Conservation (phyloP, 2,329 filamentous ascomycete species). For the Aspergillus eucalypticola region DNA sequence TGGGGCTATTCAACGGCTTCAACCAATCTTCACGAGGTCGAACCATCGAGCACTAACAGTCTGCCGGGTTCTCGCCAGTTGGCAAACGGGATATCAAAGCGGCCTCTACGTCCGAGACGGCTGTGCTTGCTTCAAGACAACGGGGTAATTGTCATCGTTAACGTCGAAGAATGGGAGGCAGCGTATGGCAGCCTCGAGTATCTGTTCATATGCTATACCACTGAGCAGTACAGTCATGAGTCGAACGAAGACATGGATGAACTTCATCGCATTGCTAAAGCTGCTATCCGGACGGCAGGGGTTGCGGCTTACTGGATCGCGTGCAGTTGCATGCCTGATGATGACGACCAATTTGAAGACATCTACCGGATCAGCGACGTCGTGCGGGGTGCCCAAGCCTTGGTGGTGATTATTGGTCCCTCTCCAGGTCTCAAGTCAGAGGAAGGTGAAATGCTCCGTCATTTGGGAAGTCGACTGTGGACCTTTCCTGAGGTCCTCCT, state of each 20-base stretch:
- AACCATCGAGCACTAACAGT: background rate
- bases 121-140: too few relatives aligned
- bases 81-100: too few relatives aligned
- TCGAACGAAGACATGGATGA: background rate
- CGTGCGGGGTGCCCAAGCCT: too few relatives aligned
- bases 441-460: constrained; percentile 29
- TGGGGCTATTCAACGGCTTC: background rate
- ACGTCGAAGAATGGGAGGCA: background rate
- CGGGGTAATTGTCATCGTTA: too few relatives aligned
- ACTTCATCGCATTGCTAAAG: background rate
- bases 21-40: background rate
- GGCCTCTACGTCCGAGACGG: too few relatives aligned
- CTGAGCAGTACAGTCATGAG: background rate
- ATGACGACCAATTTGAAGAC: too few relatives aligned
- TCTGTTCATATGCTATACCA: background rate
- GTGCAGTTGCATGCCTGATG: too few relatives aligned
- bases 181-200: background rate
- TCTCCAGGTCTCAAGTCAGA: too few relatives aligned
- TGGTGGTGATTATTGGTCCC: too few relatives aligned
- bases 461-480: constrained; percentile 51
- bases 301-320: background rate
- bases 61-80: too few relatives aligned
- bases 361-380: too few relatives aligned
- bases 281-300: background rate
- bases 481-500: constrained; percentile 50